phyloP scores from a whole-genome alignment of 441 rosid species.

The Rhodomyrtus psidioides region DNA sequence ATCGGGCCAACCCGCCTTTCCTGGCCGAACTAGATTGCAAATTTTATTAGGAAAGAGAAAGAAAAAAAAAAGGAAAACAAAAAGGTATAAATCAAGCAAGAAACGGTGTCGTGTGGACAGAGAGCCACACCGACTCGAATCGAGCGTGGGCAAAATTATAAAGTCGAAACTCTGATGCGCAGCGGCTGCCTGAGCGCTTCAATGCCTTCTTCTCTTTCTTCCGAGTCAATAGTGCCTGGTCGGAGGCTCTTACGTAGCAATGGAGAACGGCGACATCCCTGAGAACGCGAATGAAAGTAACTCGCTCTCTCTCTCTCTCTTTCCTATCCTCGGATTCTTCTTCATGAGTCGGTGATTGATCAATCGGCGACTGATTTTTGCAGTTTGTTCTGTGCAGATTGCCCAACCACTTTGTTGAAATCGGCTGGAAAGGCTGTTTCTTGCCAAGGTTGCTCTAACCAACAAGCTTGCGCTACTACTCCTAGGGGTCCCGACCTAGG shows the following conservation, averaged over 20 bases:
- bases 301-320: neutral
- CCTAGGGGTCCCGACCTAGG: slow-evolving; percentile 99
- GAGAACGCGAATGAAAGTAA: slow-evolving; percentile 85
- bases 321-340: neutral
- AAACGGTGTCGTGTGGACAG: neutral
- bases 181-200: neutral
- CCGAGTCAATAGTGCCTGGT: neutral
- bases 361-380: neutral
- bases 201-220: neutral
- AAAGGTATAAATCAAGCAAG: neutral
- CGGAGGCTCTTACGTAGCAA: neutral
- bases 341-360: neutral
- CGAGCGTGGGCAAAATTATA: neutral
- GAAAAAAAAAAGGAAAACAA: neutral
- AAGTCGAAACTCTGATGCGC: neutral
- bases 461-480: slow-evolving; percentile 83
- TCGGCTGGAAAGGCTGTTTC: slow-evolving; percentile 68
- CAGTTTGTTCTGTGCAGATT: slow-evolving; percentile 31
- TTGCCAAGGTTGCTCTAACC: slow-evolving; percentile 87
- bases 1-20: neutral
- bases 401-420: slow-evolving; percentile 73
- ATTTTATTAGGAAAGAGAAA: neutral
- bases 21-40: neutral
- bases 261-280: slow-evolving; percentile 82
- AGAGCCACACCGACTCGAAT: neutral